A percentile compares a stretch with the other conserved stretches of the same genome.
phyloP scores from a whole-genome alignment of 2,329 filamentous ascomycete species.

The Keithomyces neogunnii region DNA sequence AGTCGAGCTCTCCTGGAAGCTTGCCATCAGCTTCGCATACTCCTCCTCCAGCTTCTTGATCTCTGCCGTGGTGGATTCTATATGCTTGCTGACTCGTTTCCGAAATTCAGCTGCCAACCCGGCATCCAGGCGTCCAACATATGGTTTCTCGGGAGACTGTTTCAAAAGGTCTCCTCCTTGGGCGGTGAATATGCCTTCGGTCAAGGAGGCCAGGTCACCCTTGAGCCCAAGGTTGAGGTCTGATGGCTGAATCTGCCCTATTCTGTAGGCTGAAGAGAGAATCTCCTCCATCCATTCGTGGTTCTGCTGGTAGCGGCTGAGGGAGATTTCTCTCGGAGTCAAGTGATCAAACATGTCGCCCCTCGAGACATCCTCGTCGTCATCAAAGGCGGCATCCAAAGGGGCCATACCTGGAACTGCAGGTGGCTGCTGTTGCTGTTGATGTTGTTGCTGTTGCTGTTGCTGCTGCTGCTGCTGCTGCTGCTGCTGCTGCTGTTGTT shows the following conservation, averaged over 20 bases:
- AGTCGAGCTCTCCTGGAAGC: slow-evolving; percentile 61
- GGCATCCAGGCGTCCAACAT: slow-evolving; percentile 56
- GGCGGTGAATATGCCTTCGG: slow-evolving; percentile 74
- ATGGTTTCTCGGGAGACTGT: slow-evolving; percentile 45
- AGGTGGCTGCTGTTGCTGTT: not conserved
- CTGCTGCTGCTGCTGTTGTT: not conserved
- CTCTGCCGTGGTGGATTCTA: slow-evolving; percentile 67
- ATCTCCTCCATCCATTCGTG: slow-evolving; percentile 99
- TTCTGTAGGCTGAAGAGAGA: slow-evolving; percentile 79
- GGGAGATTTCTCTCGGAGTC: slow-evolving; percentile 81
- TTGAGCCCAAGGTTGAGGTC: slow-evolving; percentile 80
- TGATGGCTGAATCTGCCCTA: slow-evolving; percentile 75
- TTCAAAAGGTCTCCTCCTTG: slow-evolving; percentile 41
- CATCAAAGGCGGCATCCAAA: slow-evolving; percentile 53
- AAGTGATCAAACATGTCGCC: slow-evolving; percentile 87
- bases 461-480: slow-evolving; percentile 25
- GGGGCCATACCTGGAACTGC: slow-evolving; percentile 29
- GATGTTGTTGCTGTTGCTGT: not conserved
- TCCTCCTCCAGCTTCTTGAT: slow-evolving; percentile 76
- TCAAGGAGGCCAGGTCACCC: slow-evolving; percentile 74
- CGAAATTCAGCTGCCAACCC: slow-evolving; percentile 80
- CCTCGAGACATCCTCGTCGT: slow-evolving; percentile 80
- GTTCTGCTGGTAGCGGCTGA: slow-evolving; percentile 82
- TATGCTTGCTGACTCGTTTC: slow-evolving; percentile 63
- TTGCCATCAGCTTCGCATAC: slow-evolving; percentile 67